These are phyloP conservation scores for Solanum tarijense DNA, from an alignment of 257 asterid genomes.

Conservation along the genomic window DNA sequence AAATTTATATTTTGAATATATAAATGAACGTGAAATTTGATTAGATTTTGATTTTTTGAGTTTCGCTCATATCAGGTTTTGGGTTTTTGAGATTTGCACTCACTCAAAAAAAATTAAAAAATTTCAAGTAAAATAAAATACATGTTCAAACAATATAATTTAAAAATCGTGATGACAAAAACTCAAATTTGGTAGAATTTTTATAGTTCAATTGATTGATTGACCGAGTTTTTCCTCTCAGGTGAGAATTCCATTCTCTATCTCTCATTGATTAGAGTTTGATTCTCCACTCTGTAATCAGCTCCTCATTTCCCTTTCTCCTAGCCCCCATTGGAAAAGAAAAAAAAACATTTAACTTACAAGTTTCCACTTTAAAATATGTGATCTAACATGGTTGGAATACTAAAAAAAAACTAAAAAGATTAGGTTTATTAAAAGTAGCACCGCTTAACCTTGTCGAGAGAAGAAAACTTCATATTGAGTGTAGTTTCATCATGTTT, in stretches of 20 bases:
- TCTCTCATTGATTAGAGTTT: too few species aligned
- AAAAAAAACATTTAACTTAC: too few species aligned
- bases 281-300: not conserved
- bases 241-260: not conserved
- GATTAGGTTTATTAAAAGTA: not conserved
- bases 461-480: not conserved
- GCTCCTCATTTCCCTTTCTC: not conserved
- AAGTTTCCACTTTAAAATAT: not conserved
- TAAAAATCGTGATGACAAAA: not conserved
- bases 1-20: too few species aligned
- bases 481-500: not conserved
- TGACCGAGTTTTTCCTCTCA: too few species aligned
- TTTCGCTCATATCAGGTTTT: not conserved
- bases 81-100: too few species aligned
- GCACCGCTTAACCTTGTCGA: not conserved
- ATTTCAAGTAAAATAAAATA: too few species aligned
- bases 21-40: fast-evolving
- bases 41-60: not conserved
- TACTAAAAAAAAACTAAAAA: not conserved
- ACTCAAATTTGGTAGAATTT: not conserved
- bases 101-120: too few species aligned
- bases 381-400: not conserved
- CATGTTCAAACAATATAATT: not conserved
- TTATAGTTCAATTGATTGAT: not conserved
- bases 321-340: not conserved